A percentile compares a stretch with the other conserved stretches of the same genome.
Conservation (phyloP, 108 stramenopile genomes). For the Bacterosira constricta region DNA sequence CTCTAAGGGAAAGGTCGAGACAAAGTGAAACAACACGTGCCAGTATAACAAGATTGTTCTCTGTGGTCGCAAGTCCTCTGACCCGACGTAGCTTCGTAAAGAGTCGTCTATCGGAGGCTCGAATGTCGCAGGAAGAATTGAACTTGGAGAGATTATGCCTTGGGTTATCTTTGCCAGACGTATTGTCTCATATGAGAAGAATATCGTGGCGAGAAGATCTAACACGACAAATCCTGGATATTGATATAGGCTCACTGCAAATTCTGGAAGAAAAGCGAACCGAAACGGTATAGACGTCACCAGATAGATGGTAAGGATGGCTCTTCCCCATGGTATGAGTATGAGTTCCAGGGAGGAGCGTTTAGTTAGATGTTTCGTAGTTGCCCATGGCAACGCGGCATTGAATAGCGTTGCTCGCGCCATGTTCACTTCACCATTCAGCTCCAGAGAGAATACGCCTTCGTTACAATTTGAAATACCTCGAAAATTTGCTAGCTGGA, state of each 20-base stretch:
- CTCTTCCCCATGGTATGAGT: constrained; percentile 17
- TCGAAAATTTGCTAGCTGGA: no score
- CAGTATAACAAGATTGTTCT: neutral
- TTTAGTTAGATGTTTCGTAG: no score
- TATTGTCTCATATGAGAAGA: constrained; percentile 20
- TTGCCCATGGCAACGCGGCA: no score
- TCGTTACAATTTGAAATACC: no score
- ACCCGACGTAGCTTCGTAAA: neutral
- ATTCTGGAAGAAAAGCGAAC: constrained; percentile 21
- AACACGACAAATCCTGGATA: constrained; percentile 13
- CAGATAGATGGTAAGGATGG: constrained; percentile 2
- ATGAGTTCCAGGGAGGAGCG: no score
- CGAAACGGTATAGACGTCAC: constrained; percentile 16
- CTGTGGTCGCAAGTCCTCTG: neutral
- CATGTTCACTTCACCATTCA: no score
- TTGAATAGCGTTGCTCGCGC: no score
- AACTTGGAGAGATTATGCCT: neutral
- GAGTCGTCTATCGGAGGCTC: neutral
- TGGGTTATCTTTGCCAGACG: neutral
- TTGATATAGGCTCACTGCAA: neutral
- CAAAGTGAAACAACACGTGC: constrained; percentile 7
- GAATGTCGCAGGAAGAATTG: neutral
- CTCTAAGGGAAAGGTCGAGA: constrained; percentile 37
- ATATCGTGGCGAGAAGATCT: constrained; percentile 11
- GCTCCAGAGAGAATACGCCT: no score